Percentiles rank a stretch among this genome's conserved stretches.
Evolutionary conservation across 768 basidiomycete genomes (phyloP).

Genomic region (Hebeloma cylindrosporum): DNA sequence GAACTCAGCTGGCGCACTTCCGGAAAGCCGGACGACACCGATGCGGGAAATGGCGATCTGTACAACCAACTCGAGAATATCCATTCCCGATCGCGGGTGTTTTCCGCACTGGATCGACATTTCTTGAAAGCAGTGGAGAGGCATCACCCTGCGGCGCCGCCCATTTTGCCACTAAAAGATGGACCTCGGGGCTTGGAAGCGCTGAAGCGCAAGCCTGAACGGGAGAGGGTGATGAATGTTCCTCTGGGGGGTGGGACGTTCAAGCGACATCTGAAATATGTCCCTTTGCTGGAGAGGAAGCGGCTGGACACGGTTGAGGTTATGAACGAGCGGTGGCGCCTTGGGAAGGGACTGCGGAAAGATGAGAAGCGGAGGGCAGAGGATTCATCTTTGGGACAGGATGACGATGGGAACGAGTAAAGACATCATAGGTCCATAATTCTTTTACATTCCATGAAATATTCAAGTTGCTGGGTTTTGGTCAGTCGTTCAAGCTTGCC

Average conservation of each 20-base stretch:
- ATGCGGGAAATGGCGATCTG: constrained; percentile 36
- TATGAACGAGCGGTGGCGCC: constrained; percentile 77
- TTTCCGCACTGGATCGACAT: constrained; percentile 60
- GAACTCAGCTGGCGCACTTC: constrained; percentile 76
- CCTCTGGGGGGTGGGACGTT: constrained; percentile 74
- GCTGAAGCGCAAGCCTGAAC: constrained; percentile 9
- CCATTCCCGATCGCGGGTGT: constrained; percentile 61
- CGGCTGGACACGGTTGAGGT: constrained; percentile 70
- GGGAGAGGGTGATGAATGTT: constrained; percentile 37
- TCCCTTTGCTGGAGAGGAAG: constrained; percentile 63
- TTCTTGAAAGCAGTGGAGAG: constrained; percentile 58
- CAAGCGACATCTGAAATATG: constrained; percentile 61
- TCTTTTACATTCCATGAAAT: too few relatives aligned
- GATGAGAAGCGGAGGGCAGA: constrained; percentile 33
- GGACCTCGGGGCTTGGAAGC: constrained; percentile 18
- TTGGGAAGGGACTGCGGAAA: constrained; percentile 58
- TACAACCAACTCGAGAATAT: constrained; percentile 54
- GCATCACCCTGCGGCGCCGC: constrained; percentile 46
- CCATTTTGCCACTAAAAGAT: constrained; percentile 36
- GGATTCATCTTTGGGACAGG: constrained; percentile 12
- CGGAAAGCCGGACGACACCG: constrained; percentile 33
- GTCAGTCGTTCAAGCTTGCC: too few relatives aligned
- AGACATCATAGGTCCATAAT: too few relatives aligned
- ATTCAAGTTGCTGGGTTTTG: too few relatives aligned
- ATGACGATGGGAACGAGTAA: constrained; percentile 27